A percentile compares a stretch with the other conserved stretches of the same genome.
Conservation (phyloP, 805 yeast genomes). For the Jamesozyma gamospora region DNA sequence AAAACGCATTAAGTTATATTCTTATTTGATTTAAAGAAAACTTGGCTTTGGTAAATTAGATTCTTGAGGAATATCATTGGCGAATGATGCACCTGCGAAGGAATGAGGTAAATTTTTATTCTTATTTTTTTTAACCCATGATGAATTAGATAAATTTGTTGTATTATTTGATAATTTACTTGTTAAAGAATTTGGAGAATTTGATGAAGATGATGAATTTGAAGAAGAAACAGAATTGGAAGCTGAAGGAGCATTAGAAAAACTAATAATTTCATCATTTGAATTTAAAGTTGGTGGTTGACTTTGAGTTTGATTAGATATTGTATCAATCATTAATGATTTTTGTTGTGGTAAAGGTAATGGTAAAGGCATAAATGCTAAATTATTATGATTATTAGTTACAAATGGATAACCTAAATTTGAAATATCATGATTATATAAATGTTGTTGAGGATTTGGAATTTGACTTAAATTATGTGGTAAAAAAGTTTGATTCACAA, state of each 20-base stretch:
- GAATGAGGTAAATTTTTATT: conserved; percentile 5
- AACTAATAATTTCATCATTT: not conserved
- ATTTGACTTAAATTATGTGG: no score
- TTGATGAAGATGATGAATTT: not conserved
- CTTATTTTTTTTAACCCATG: conserved; percentile 1
- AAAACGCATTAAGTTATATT: not conserved
- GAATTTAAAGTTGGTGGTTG: no score
- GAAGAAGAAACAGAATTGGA: not conserved
- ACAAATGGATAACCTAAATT: conserved; percentile 6
- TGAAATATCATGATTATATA: not conserved
- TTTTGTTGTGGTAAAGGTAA: conserved; percentile 4
- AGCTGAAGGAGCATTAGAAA: not conserved
- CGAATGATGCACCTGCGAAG: conserved; percentile 30
- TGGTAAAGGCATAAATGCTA: conserved; percentile 1
- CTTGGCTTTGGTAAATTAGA: conserved; percentile 28
- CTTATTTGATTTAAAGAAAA: no score
- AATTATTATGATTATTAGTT: conserved; percentile 1
- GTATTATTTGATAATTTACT: not conserved
- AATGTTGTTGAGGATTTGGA: not conserved
- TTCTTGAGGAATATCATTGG: conserved; percentile 25
- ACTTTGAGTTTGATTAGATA: no score
- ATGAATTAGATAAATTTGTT: not conserved
- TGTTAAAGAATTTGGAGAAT: not conserved
- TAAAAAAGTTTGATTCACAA: not conserved
- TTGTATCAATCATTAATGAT: conserved; percentile 2